A percentile compares a stretch with the other conserved stretches of the same genome.
Evolutionary conservation across 441 rosid species (phyloP).

Genomic region (Pelargonium fulgidum): DNA sequence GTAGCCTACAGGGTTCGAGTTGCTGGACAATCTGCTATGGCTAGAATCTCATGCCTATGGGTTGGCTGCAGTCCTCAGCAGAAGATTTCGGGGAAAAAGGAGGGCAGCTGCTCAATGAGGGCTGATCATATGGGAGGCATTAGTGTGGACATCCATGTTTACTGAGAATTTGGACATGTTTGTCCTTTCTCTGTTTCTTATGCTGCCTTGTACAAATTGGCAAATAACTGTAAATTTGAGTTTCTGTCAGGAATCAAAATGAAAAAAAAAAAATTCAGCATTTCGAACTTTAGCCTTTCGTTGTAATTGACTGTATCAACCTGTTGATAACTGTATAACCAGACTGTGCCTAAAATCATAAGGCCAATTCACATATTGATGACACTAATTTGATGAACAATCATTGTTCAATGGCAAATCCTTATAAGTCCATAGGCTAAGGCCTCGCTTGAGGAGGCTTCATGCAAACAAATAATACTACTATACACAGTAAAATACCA

Average conservation of each 20-base stretch:
- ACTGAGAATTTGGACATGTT: slow-evolving; percentile 33
- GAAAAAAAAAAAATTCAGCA: too few relatives aligned
- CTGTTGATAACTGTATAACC: too few relatives aligned
- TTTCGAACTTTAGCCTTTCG: too few relatives aligned
- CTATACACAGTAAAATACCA: not conserved
- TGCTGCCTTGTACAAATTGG: slow-evolving; percentile 10
- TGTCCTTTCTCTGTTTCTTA: slow-evolving; percentile 15
- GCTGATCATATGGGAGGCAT: slow-evolving; percentile 54
- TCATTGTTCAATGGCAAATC: too few relatives aligned
- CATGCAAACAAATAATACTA: not conserved
- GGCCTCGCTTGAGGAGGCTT: not conserved
- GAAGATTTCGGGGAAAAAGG: slow-evolving; percentile 45
- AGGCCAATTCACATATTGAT: too few relatives aligned
- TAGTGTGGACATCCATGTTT: slow-evolving; percentile 79
- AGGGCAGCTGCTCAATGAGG: slow-evolving; percentile 35
- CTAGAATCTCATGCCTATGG: slow-evolving; percentile 83
- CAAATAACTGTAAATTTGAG: slow-evolving; percentile 36
- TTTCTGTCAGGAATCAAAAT: slow-evolving; percentile 18
- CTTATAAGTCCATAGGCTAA: too few relatives aligned
- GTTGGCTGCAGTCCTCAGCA: slow-evolving; percentile 47
- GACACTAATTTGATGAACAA: too few relatives aligned
- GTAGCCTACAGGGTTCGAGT: slow-evolving; percentile 66
- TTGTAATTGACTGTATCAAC: too few relatives aligned
- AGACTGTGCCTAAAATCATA: too few relatives aligned
- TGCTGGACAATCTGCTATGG: slow-evolving; percentile 72